phyloP scores from a whole-genome alignment of 257 asterid species.

The Nicotiana undulata region DNA sequence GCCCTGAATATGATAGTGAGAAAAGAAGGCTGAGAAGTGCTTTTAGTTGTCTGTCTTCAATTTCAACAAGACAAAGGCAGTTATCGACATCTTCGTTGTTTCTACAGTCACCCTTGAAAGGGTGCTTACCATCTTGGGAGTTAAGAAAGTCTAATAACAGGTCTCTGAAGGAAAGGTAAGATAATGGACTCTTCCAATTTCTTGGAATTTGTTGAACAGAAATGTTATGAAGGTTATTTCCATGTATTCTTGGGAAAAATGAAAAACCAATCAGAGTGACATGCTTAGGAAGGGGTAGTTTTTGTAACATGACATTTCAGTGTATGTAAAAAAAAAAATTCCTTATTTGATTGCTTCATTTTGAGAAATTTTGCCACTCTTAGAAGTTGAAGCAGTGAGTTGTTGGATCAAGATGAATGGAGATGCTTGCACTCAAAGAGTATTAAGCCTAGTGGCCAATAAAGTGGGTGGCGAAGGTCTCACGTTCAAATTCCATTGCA shows the following conservation, averaged over 20 bases:
- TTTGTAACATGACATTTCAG: neutral
- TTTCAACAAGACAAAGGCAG: slow-evolving; percentile 73
- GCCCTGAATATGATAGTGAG: slow-evolving; percentile 38
- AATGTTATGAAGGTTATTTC: neutral
- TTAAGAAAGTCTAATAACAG: slow-evolving; percentile 48
- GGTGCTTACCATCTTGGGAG: slow-evolving; percentile 65
- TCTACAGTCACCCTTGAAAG: slow-evolving; percentile 69
- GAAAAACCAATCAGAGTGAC: neutral
- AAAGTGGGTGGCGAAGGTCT: too few species aligned
- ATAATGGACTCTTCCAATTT: slow-evolving; percentile 29
- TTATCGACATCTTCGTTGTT: slow-evolving; percentile 59
- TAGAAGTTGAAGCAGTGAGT: neutral
- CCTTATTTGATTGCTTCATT: neutral
- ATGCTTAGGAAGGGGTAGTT: neutral
- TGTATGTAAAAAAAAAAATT: neutral
- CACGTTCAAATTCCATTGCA: too few species aligned
- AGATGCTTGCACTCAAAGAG: neutral
- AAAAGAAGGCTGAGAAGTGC: slow-evolving; percentile 59
- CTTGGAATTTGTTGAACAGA: neutral
- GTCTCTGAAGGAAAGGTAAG: slow-evolving; percentile 51
- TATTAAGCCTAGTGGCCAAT: too few species aligned
- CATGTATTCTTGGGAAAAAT: neutral
- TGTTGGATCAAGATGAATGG: neutral
- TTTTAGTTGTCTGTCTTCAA: slow-evolving; percentile 67
- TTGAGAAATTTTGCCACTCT: neutral